A percentile compares a stretch with the other conserved stretches of the same genome.
Conservation (phyloP, 2,329 filamentous ascomycete genomes). For the Pseudocercospora fijiensis region DNA sequence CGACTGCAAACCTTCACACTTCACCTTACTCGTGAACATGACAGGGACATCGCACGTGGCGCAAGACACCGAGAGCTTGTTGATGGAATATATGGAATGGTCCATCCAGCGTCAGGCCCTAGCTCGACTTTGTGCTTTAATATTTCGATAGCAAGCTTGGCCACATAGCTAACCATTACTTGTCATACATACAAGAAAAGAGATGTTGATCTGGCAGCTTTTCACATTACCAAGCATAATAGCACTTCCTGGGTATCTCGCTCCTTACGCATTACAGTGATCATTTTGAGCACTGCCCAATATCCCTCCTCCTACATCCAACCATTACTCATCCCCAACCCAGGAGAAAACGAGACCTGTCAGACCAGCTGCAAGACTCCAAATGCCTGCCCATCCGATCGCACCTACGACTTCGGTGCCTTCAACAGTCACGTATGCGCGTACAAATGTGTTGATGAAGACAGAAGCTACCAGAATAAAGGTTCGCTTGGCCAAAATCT, state of each 20-base stretch:
- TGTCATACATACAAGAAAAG: not conserved
- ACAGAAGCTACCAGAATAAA: slow-evolving; percentile 47
- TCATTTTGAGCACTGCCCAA: slow-evolving; percentile 5
- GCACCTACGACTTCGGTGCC: slow-evolving; percentile 72
- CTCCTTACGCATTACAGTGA: not conserved
- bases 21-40: not conserved
- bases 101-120: no score
- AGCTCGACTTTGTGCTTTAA: no score
- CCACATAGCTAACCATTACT: not conserved
- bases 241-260: slow-evolving; percentile 1
- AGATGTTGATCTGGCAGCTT: not conserved
- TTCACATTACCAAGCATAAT: not conserved
- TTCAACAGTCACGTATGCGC: slow-evolving; percentile 64
- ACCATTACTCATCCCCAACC: slow-evolving; percentile 44
- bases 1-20: not conserved
- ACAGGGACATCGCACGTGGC: no score
- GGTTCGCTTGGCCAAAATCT: slow-evolving; percentile 58
- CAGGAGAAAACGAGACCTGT: slow-evolving; percentile 59
- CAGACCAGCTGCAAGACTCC: slow-evolving; percentile 64
- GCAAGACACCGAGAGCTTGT: no score
- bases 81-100: no score
- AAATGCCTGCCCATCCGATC: slow-evolving; percentile 68
- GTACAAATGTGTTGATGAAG: slow-evolving; percentile 59
- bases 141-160: no score
- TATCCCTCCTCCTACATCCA: not conserved